Percentiles rank a stretch among this genome's conserved stretches.
Evolutionary conservation across 257 asterid species (phyloP).

Genomic region (Capsicum pubescens): DNA sequence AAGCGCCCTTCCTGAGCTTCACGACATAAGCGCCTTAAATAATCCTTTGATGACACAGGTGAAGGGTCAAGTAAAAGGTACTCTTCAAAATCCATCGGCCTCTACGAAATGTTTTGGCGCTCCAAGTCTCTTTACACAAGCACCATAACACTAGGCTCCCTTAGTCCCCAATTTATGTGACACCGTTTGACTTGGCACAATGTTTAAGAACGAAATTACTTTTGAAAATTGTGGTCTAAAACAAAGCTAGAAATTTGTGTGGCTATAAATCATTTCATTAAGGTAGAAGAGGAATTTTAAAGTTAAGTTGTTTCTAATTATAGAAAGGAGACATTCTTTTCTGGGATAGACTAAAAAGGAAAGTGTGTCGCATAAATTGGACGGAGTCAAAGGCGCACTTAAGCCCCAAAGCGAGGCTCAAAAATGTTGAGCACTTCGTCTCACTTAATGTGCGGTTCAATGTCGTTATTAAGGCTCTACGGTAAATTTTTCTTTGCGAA

Average conservation of each 20-base stretch:
- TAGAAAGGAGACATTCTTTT: neutral
- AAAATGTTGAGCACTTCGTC: too few relatives aligned
- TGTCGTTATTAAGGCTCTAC: too few relatives aligned
- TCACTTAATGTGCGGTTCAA: too few relatives aligned
- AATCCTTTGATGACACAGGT: neutral
- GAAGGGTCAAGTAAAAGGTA: neutral
- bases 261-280: neutral
- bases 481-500: too few relatives aligned
- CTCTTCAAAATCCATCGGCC: neutral
- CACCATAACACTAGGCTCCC: neutral
- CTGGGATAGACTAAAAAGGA: neutral
- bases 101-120: neutral
- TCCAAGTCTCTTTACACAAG: conserved; percentile 7
- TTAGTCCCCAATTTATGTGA: neutral
- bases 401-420: too few relatives aligned
- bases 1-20: neutral
- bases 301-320: neutral
- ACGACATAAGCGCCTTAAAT: neutral
- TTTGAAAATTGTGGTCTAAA: neutral
- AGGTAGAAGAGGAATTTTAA: neutral
- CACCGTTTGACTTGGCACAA: neutral
- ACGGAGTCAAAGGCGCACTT: too few relatives aligned
- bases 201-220: neutral
- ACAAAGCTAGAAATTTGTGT: neutral
- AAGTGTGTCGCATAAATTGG: neutral